A percentile compares a stretch with the other conserved stretches of the same genome.
These are phyloP conservation scores for Daedaleopsis sinensis DNA, from an alignment of 768 basidiomycete species.

Conservation along the genomic window DNA sequence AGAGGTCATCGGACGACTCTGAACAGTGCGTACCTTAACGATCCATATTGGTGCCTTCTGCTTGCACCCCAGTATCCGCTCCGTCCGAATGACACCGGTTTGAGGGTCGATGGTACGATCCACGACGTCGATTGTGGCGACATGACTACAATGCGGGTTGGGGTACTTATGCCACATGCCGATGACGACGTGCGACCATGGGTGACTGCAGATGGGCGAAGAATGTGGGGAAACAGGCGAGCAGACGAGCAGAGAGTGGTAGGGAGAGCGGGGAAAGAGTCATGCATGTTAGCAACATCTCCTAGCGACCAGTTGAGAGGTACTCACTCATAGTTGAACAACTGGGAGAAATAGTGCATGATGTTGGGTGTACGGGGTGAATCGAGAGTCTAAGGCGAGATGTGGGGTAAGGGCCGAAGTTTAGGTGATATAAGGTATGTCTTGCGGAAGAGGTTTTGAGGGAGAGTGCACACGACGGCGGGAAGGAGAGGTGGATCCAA, in stretches of 20 bases:
- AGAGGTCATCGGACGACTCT: neutral
- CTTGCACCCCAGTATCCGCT: conserved; percentile 88
- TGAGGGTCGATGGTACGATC: conserved; percentile 81
- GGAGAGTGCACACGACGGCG: conserved; percentile 26
- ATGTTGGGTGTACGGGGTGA: neutral
- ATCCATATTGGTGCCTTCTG: conserved; percentile 93
- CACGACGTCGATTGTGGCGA: conserved; percentile 84
- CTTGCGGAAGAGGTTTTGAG: conserved; percentile 17
- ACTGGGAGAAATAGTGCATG: conserved; percentile 89
- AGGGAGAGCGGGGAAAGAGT: conserved; percentile 7
- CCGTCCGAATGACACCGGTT: conserved; percentile 90
- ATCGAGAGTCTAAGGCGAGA: conserved; percentile 4
- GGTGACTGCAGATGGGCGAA: conserved; percentile 54
- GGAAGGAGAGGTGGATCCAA: conserved; percentile 12
- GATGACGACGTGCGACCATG: conserved; percentile 89
- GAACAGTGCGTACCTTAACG: conserved; percentile 67
- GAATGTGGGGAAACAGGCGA: neutral
- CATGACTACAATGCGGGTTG: conserved; percentile 89
- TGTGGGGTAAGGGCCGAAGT: neutral
- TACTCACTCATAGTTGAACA: conserved; percentile 83
- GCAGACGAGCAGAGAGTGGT: neutral
- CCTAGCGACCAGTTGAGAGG: conserved; percentile 9
- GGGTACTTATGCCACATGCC: conserved; percentile 98
- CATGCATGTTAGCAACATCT: conserved; percentile 6
- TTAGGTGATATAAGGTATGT: conserved; percentile 24